Conservation (phyloP, 768 basidiomycete species). For the Gelatoporia subvermispora region DNA sequence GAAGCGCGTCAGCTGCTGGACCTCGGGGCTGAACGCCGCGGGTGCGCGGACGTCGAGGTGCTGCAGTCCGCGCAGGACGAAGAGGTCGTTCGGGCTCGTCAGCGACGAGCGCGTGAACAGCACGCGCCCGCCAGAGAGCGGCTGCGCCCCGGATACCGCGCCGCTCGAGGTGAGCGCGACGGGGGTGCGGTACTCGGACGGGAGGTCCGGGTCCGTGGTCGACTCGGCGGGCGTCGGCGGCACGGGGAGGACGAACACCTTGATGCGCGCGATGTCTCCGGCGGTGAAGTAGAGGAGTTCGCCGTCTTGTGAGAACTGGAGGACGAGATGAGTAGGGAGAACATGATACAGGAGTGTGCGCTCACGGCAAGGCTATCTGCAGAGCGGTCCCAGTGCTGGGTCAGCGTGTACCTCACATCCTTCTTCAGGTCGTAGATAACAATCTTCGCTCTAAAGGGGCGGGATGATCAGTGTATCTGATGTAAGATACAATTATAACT, state of each 20-base stretch:
- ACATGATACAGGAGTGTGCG: not conserved
- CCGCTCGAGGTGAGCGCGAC: conserved; percentile 53
- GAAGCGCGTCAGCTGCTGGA: conserved; percentile 62
- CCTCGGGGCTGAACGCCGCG: conserved; percentile 25
- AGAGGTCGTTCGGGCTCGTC: conserved; percentile 77
- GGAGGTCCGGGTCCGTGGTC: conserved; percentile 44
- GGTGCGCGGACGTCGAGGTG: conserved; percentile 32
- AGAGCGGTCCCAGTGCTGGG: conserved; percentile 84
- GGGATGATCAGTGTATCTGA: not conserved
- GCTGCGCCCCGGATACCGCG: conserved; percentile 56
- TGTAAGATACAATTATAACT: no score
- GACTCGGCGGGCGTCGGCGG: conserved; percentile 56
- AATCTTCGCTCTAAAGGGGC: conserved; percentile 54
- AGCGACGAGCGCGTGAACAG: conserved; percentile 73
- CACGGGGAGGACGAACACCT: conserved; percentile 66
- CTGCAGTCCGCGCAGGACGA: conserved; percentile 49
- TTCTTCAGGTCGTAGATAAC: conserved; percentile 72
- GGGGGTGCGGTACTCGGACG: conserved; percentile 45
- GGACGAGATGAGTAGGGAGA: not conserved
- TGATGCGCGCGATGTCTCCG: conserved; percentile 73
- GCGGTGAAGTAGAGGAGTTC: conserved; percentile 66
- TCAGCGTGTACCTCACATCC: conserved; percentile 66
- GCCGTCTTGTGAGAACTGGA: conserved; percentile 71
- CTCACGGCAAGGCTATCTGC: conserved; percentile 57
- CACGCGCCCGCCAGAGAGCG: conserved; percentile 55